These are phyloP conservation scores for Aspergillus floridensis DNA, from an alignment of 2,329 filamentous ascomycete genomes.

Conservation along the genomic window DNA sequence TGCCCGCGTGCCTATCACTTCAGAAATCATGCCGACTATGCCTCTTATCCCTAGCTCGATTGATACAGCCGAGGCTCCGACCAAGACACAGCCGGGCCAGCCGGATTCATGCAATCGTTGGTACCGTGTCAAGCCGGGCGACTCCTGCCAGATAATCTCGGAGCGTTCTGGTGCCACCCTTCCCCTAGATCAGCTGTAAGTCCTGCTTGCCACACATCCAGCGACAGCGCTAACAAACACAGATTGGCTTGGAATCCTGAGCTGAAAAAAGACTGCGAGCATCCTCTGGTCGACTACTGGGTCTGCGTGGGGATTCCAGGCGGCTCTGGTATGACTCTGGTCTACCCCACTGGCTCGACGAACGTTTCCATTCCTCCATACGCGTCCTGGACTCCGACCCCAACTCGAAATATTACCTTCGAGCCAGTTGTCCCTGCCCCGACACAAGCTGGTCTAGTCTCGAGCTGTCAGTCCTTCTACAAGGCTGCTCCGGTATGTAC, in stretches of 20 bases:
- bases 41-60: background rate
- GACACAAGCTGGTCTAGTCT: conserved; percentile 5
- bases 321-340: background rate
- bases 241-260: conserved; percentile 17
- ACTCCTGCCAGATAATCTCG: conserved; percentile 12
- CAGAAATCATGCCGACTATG: conserved; percentile 2
- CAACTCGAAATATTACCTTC: background rate
- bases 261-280: conserved; percentile 8
- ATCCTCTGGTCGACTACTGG: conserved; percentile 10
- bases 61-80: conserved; percentile 14
- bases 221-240: background rate
- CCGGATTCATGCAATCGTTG: conserved; percentile 10
- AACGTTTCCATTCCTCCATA: conserved; percentile 1
- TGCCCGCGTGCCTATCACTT: conserved; percentile 10
- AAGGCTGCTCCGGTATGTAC: conserved; percentile 4
- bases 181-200: conserved; percentile 9
- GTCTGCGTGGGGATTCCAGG: conserved; percentile 9
- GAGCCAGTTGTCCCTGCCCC: background rate
- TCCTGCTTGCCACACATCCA: background rate
- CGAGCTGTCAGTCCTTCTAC: conserved; percentile 6
- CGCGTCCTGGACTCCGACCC: background rate
- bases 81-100: conserved; percentile 12
- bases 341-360: conserved; percentile 1
- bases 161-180: conserved; percentile 2
- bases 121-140: conserved; percentile 10